Base-by-base conservation (phyloP, 1,284 basidiomycete genomes). In the Chiua sp. region DNA sequence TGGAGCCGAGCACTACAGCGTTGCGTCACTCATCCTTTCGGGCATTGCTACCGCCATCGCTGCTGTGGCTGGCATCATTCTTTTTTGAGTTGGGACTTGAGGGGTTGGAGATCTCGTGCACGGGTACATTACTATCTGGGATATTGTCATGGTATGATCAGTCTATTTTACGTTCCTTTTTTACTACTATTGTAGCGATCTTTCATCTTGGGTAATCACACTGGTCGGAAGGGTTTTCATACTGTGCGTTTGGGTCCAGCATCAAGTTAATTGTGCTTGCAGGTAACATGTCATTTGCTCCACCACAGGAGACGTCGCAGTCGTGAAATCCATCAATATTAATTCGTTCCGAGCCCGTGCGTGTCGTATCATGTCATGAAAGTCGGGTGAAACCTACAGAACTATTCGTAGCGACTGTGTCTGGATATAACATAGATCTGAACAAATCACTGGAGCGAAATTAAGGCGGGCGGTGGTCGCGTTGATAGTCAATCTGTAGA, bases 1-100 rank as follows among this genome's bases (percentile, higher is more conserved):
- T 49, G 65, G 72, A 11, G 71, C 74, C 42, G 62, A 63, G 55
- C 73, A 70, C 57, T 68, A 69, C 7, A 62, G 59, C 53, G 61
- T 62, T 11, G 59, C 59, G 4, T 67, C 74, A 6, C 48, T 74
- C 6, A 63, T 63, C 12, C 39, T 73, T 3, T 71, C 68, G 10
- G 65, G 74, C 37, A 47, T 73, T 8, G 61, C 61, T 33, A 62
- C 69, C 47, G 26, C 68, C 33, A 47, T 73, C 37, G 67, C 72
- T 16, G 72, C 62, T 39, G 55, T 59, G 32, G 60, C 63, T 48
- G 70, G 65, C 46, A 65, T 61, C 20, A 23, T 65, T 53, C 53
- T 76, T 56, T 56, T 73, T 56, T 71, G 26, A 71, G n/a, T 39
- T 22, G 53, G 59, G 48, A 47, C 53, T 42, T 35, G 52, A 47